Conservation (phyloP, 1,284 basidiomycete species). For the Stereum hirsutum region DNA sequence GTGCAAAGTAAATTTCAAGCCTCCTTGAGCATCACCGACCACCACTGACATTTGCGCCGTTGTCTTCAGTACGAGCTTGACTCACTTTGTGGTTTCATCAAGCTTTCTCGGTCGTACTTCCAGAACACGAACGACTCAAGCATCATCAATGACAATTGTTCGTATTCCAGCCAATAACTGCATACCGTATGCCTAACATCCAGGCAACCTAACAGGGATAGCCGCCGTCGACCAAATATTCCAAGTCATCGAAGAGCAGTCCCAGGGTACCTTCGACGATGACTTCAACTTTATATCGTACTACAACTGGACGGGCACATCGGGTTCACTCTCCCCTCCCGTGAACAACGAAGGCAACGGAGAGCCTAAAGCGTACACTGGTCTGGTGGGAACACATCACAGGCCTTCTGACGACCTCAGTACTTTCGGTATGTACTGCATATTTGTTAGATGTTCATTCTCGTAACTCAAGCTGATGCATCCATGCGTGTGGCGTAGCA, state of each 20-base stretch:
- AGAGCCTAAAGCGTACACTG: slow-evolving; percentile 57
- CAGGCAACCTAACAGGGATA: slow-evolving; percentile 48
- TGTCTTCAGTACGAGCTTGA: slow-evolving; percentile 59
- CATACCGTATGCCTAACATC: slow-evolving; percentile 2
- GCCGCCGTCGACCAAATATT: slow-evolving; percentile 66
- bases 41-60: background rate
- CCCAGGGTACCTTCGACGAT: slow-evolving; percentile 59
- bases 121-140: slow-evolving; percentile 58
- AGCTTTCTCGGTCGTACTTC: slow-evolving; percentile 66
- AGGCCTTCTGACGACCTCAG: slow-evolving; percentile 70
- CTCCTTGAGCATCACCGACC: background rate
- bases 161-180: slow-evolving; percentile 11
- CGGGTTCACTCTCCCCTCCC: slow-evolving; percentile 50
- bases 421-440: slow-evolving; percentile 40
- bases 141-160: slow-evolving; percentile 65
- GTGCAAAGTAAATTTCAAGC: slow-evolving; percentile 47
- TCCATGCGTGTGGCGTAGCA: slow-evolving; percentile 31
- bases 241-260: slow-evolving; percentile 68
- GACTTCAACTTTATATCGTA: slow-evolving; percentile 66
- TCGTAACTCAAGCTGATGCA: background rate
- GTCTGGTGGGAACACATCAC: slow-evolving; percentile 64
- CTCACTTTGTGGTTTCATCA: slow-evolving; percentile 67
- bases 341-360: slow-evolving; percentile 61
- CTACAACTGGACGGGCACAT: slow-evolving; percentile 72
- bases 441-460: background rate